phyloP scores from a whole-genome alignment of 2,329 filamentous ascomycete genomes.

The Colletotrichum brevisporum region DNA sequence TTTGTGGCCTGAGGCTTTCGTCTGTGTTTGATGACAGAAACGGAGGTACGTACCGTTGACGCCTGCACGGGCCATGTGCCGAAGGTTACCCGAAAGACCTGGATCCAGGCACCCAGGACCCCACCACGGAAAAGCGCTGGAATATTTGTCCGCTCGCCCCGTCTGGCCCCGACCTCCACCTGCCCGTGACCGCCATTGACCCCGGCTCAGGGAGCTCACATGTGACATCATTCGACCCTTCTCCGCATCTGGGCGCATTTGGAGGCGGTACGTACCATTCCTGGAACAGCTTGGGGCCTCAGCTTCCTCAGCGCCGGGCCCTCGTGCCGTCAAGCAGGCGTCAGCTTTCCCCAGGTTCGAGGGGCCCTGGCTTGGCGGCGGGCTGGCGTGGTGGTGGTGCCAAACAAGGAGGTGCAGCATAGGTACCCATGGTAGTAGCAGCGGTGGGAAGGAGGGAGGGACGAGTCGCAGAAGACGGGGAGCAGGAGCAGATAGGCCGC shows the following conservation, averaged over 20 bases:
- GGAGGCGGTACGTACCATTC: constrained; percentile 34
- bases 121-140: neutral
- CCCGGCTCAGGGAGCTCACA: constrained; percentile 13
- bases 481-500: constrained; percentile 10
- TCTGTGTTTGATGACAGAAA: neutral
- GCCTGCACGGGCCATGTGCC: neutral
- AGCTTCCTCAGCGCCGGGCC: constrained; percentile 22
- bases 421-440: constrained; percentile 18
- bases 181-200: neutral
- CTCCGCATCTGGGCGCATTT: constrained; percentile 40
- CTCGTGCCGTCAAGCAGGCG: constrained; percentile 22
- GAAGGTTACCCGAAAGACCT: neutral
- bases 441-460: neutral
- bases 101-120: too few species aligned
- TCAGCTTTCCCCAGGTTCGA: constrained; percentile 40
- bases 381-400: constrained; percentile 33
- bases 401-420: constrained; percentile 26
- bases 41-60: too few species aligned
- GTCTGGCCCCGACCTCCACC: neutral
- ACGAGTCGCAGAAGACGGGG: neutral
- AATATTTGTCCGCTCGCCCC: constrained; percentile 21
- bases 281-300: constrained; percentile 14
- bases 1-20: constrained; percentile 46
- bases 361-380: constrained; percentile 16
- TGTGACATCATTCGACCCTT: constrained; percentile 41